A percentile compares a stretch with the other conserved stretches of the same genome.
Conservation (phyloP, 352 stramenopile genomes). For the Globisporangium splendens region DNA sequence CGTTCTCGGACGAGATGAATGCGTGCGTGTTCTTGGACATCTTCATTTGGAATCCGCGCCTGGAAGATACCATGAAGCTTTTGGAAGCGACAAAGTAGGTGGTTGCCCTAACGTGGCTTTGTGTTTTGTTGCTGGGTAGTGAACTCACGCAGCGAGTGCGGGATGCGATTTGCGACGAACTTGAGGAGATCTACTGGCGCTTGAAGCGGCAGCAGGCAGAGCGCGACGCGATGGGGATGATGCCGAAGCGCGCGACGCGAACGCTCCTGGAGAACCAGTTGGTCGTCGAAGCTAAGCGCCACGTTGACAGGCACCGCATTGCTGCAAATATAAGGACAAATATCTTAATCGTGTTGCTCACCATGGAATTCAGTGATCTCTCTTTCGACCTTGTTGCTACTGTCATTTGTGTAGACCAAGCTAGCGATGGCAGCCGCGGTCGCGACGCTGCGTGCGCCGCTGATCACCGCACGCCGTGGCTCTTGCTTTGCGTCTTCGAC, state of each 20-base stretch:
- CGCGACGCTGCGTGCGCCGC: constrained; percentile 15
- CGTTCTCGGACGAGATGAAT: constrained; percentile 49
- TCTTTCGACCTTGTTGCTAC: not conserved
- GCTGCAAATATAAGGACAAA: constrained; percentile 30
- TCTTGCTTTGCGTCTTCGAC: not conserved
- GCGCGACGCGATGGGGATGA: constrained; percentile 39
- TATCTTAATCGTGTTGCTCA: not conserved
- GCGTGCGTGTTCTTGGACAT: constrained; percentile 13
- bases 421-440: constrained; percentile 35
- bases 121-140: constrained; percentile 14
- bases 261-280: constrained; percentile 56
- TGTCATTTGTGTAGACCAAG: constrained; percentile 29
- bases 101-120: not conserved
- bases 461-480: constrained; percentile 10
- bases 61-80: not conserved
- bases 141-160: constrained; percentile 38
- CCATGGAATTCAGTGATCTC: not conserved
- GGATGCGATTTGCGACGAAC: constrained; percentile 35
- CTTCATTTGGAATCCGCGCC: not conserved
- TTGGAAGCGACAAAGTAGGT: not conserved
- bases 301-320: constrained; percentile 39
- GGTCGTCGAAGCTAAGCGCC: constrained; percentile 62
- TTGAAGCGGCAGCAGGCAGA: constrained; percentile 39
- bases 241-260: constrained; percentile 32
- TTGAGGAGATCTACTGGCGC: constrained; percentile 33